phyloP scores from a whole-genome alignment of 129 eudicot species.

The Flaveria ramosissima region DNA sequence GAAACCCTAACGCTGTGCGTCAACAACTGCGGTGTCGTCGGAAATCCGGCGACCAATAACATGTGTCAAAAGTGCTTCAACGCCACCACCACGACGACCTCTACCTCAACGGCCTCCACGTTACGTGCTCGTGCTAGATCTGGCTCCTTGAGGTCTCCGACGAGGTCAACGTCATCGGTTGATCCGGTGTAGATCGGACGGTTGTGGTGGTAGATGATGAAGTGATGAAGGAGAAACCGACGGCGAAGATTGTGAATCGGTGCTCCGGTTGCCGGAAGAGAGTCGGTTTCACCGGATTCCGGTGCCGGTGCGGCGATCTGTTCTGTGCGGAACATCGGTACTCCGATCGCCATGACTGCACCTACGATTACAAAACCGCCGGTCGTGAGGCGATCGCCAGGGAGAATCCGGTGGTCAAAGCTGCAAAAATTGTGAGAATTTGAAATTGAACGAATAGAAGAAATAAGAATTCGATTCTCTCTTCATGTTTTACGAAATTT shows the following conservation, averaged over 20 bases:
- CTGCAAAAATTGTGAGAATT: slow-evolving; percentile 68
- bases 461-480: too few species aligned
- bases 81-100: slow-evolving; percentile 41
- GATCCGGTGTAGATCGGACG: slow-evolving; percentile 28
- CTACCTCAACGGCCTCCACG: slow-evolving; percentile 33
- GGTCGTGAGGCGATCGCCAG: slow-evolving; percentile 74
- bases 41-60: slow-evolving; percentile 47
- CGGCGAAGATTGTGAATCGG: slow-evolving; percentile 55
- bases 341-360: slow-evolving; percentile 83
- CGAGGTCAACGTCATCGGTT: slow-evolving; percentile 32
- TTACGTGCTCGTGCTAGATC: slow-evolving; percentile 54
- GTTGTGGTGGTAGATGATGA: slow-evolving; percentile 19
- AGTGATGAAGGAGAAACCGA: slow-evolving; percentile 23
- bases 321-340: slow-evolving; percentile 72
- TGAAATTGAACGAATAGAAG: slow-evolving; percentile 16
- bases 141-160: slow-evolving; percentile 40
- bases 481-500: slow-evolving; percentile 12
- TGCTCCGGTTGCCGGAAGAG: slow-evolving; percentile 70
- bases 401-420: slow-evolving; percentile 89
- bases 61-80: slow-evolving; percentile 66
- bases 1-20: slow-evolving; percentile 55
- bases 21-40: slow-evolving; percentile 63
- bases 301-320: slow-evolving; percentile 85
- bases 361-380: slow-evolving; percentile 65
- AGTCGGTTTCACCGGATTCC: slow-evolving; percentile 75